Conservation (phyloP, 2,329 filamentous ascomycete species). For the Monosporascus sp. region DNA sequence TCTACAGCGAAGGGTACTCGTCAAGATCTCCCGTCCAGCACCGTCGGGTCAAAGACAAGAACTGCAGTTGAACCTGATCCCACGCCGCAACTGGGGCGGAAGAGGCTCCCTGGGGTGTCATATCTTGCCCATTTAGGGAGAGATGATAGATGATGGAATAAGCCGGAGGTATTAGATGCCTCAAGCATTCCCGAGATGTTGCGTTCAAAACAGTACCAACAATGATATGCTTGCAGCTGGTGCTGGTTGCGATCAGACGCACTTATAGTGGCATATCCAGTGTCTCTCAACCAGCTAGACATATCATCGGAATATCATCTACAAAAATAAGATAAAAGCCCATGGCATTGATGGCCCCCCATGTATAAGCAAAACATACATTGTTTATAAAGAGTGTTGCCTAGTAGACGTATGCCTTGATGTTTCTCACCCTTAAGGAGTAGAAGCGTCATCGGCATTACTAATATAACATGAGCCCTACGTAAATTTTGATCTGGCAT, state of each 20-base stretch:
- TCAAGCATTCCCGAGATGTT: not conserved
- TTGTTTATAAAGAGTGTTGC: too few relatives aligned
- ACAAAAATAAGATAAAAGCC: too few relatives aligned
- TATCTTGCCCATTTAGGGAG: conserved; percentile 67
- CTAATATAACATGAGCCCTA: not conserved
- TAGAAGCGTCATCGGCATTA: not conserved
- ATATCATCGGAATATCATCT: too few relatives aligned
- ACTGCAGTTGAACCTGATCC: conserved; percentile 67
- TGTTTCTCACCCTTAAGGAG: too few relatives aligned
- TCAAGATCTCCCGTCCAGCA: conserved; percentile 55
- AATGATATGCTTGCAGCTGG: not conserved
- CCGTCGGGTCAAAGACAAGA: conserved; percentile 43
- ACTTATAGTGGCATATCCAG: too few relatives aligned
- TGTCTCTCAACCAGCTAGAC: too few relatives aligned
- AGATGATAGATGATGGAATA: not conserved
- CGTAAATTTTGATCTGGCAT: not conserved
- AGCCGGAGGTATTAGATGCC: too few relatives aligned
- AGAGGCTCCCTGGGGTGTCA: conserved; percentile 87
- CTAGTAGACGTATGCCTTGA: too few relatives aligned
- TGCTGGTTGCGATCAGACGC: not conserved
- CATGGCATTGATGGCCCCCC: too few relatives aligned
- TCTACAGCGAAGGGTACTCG: conserved; percentile 60
- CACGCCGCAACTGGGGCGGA: conserved; percentile 81
- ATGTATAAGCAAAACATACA: too few relatives aligned
- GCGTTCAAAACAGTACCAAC: too few relatives aligned